Base-by-base conservation (phyloP, 2,329 filamentous ascomycete genomes). In the Keithomyces neogunnii region DNA sequence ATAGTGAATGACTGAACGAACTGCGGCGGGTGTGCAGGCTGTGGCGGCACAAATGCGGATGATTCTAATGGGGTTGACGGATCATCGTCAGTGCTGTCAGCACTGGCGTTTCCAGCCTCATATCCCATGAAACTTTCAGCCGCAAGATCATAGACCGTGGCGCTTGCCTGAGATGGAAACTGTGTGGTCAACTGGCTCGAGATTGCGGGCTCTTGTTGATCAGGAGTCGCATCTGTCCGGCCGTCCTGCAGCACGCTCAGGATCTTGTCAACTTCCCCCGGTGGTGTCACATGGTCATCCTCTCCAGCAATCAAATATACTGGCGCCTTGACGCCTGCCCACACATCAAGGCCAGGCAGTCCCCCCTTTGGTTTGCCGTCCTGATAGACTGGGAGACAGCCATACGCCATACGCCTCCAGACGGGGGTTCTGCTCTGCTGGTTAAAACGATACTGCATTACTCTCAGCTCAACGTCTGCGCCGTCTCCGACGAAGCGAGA, bases 401-500 rank as follows among this genome's bases (percentile, higher is more conserved):
- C 89, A 66, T 77, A 82, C 1, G 85, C 84, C 82, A 95, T 90
- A 39, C 89, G 82, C 57, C 87, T 81, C 78, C 88, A 96, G 0
- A 93, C 88, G 0, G 85, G 77, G 0, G 90, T 93, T 57, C 78
- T 82, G 56, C 89, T 96, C 64, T 96, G 89, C 53, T 79, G 77
- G 64, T 97, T 97, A 69, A 85, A 92, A 3, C 78, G 78, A 51
- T 85, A 67, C 64, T 92, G 88, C 36, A 89, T 73, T 51, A 76
- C 74, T 60, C 81, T 83, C 1, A 85, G 78, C 58, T 88, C 80
- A 3, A 74, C 66, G 42, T 89, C 85, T 1, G 85, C 83, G 36
- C 77, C 75, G 1, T 73, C 65, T 3, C 88, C 88, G 7, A 88
- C 84, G 63, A 96, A 92, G 13, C 91, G 82, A 46, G 71, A 73